Evolutionary conservation across 2,329 filamentous ascomycete species (phyloP), one percentile per base, ranked within the genome.

Genomic region (Pseudocercospora macadamiae): DNA sequence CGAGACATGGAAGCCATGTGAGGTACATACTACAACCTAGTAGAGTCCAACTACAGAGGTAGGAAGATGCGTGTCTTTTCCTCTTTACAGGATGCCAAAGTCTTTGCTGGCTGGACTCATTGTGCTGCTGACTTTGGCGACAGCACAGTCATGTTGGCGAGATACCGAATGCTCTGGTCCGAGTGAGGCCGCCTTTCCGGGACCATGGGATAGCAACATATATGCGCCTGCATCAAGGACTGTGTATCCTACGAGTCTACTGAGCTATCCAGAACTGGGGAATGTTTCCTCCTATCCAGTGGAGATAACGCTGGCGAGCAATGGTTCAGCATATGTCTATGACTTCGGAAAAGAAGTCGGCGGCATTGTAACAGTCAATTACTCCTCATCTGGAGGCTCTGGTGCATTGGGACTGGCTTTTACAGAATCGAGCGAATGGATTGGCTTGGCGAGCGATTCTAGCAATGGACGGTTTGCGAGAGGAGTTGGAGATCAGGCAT

Each of bases 271-370:
- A 4, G 74, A 74, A 3, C 67, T 73, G 1, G 66, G 65, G 3
- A 75, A 67, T 55, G 74, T 74, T 66, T 69, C 69, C 4, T 26
- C 61, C 37, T 74, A 75, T 68, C 57, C 70, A 4, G 64, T 70
- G 42, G 42, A 61, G 12, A 67, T 68, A 2, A 67, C 64, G 1
- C 67, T 82, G 4, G 62, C 64, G 7, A 75, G 77, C 9, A 83
- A 85, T 65, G 81, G 79, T 9, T 82, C 80, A 2, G 74, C 76
- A n/a, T 68, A 83, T 1, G 79, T 85, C 1, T 83, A 84, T 57
- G 84, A 86, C 68, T 86, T 86, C 66, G 83, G 83, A 3, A 74
- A 78, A 21, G 82, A 86, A 66, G 82, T 86, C 4, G 83, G 83
- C 34, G 84, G 84, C 4, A 79, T 85, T 55, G 72, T 82, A 4